Conservation (phyloP, 306 rosid species). For the Acmispon strigosus region DNA sequence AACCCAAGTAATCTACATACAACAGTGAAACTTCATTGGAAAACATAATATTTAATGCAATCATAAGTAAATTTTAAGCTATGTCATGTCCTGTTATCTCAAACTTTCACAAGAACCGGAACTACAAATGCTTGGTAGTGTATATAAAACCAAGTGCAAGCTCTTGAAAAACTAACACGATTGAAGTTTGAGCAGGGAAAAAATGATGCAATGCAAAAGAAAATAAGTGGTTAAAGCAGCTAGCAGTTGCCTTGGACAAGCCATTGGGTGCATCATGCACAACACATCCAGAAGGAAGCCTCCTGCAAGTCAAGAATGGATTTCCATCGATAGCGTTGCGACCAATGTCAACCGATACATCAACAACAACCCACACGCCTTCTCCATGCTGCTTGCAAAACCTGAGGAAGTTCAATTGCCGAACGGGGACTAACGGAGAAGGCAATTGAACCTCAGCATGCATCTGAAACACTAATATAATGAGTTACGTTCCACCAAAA, state of each 20-base stretch:
- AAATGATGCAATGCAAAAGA: background rate
- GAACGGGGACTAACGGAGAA: conserved; percentile 75
- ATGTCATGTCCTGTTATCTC: background rate
- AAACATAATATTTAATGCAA: background rate
- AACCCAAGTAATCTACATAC: conserved; percentile 83
- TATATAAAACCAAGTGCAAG: background rate
- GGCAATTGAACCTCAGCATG: conserved; percentile 74
- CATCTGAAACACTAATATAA: no score
- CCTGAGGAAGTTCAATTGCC: conserved; percentile 61
- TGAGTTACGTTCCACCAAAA: no score
- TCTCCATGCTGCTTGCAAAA: conserved; percentile 73
- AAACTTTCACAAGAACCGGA: background rate
- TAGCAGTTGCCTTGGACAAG: conserved; percentile 53
- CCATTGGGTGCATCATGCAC: conserved; percentile 75
- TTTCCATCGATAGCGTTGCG: conserved; percentile 26
- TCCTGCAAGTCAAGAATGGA: conserved; percentile 40
- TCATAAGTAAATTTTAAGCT: background rate
- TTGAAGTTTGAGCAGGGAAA: background rate
- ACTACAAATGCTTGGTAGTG: conserved; percentile 15
- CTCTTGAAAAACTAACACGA: conserved; percentile 7
- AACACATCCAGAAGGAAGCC: conserved; percentile 87
- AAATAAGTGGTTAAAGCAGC: background rate
- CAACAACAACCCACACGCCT: conserved; percentile 84
- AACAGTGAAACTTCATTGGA: background rate
- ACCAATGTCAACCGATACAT: conserved; percentile 53